A percentile compares a stretch with the other conserved stretches of the same genome.
These are phyloP conservation scores for Mycena haematopus DNA, from an alignment of 768 basidiomycete genomes.

Conservation along the genomic window DNA sequence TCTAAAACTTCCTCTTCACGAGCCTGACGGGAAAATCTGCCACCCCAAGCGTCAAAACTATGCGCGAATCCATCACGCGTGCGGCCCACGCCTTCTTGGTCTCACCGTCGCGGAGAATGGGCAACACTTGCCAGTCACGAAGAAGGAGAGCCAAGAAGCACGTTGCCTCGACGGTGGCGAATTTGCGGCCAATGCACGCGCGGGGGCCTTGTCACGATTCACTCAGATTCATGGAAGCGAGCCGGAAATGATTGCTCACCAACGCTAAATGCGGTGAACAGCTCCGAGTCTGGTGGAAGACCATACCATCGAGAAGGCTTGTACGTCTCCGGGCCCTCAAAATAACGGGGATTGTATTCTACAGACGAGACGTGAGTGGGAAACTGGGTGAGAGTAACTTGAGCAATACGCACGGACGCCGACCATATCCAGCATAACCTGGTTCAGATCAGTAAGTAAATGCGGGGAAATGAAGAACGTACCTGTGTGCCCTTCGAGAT, in stretches of 20 bases:
- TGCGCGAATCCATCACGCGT: constrained; percentile 33
- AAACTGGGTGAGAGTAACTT: constrained; percentile 7
- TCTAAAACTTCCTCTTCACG: constrained; percentile 32
- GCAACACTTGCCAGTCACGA: constrained; percentile 11
- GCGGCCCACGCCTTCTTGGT: constrained; percentile 18
- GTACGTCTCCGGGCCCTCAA: constrained; percentile 52
- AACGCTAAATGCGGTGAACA: constrained; percentile 53
- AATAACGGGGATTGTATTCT: constrained; percentile 61
- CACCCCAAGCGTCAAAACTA: constrained; percentile 35
- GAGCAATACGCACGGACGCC: constrained; percentile 33
- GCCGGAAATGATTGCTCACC: constrained; percentile 23
- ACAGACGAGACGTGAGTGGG: constrained; percentile 3
- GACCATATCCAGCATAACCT: constrained; percentile 38
- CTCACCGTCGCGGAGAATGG: constrained; percentile 5
- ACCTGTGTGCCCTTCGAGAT: constrained; percentile 33
- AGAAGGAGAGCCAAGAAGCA: constrained; percentile 1
- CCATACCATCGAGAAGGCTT: constrained; percentile 60
- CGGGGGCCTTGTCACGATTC: constrained; percentile 4
- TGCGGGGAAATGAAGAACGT: neutral
- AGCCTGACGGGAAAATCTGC: constrained; percentile 30
- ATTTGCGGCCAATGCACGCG: constrained; percentile 16
- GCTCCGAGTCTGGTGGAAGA: constrained; percentile 47
- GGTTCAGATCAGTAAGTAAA: neutral
- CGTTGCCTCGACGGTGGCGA: constrained; percentile 5
- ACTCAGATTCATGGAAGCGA: neutral